Conservation (phyloP, 768 basidiomycete genomes). For the Podaxis sp. region DNA sequence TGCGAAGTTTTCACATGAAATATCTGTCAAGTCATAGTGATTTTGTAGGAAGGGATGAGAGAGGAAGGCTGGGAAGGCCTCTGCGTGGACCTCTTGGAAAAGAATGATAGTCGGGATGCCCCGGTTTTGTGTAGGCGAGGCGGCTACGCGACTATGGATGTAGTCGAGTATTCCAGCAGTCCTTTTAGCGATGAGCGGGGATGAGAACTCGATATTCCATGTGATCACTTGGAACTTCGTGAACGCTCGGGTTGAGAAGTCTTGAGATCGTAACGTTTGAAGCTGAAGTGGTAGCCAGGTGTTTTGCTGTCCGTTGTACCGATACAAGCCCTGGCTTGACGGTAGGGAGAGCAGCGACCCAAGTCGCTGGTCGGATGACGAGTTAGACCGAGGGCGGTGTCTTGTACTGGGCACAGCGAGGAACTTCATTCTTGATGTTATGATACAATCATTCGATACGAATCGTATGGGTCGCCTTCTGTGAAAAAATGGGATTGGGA, state of each 20-base stretch:
- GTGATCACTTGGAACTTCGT: constrained; percentile 2
- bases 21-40: constrained; percentile 6
- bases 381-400: background rate
- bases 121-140: background rate
- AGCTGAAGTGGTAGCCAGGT: background rate
- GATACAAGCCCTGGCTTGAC: background rate
- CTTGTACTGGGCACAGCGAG: background rate
- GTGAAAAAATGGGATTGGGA: background rate
- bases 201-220: constrained; percentile 10
- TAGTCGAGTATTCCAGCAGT: constrained; percentile 3
- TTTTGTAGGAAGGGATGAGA: constrained; percentile 3
- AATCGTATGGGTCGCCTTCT: background rate
- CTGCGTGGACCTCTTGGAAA: constrained; percentile 4
- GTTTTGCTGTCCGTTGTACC: background rate
- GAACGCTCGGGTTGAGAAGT: background rate
- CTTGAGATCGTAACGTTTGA: background rate
- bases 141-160: background rate
- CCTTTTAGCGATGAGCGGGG: background rate
- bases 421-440: background rate
- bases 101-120: constrained; percentile 5
- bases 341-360: background rate
- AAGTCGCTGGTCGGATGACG: background rate
- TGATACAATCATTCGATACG: background rate
- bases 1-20: background rate
- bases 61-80: constrained; percentile 1